phyloP scores from a whole-genome alignment of 306 rosid species.

The Gleditsia sinensis region DNA sequence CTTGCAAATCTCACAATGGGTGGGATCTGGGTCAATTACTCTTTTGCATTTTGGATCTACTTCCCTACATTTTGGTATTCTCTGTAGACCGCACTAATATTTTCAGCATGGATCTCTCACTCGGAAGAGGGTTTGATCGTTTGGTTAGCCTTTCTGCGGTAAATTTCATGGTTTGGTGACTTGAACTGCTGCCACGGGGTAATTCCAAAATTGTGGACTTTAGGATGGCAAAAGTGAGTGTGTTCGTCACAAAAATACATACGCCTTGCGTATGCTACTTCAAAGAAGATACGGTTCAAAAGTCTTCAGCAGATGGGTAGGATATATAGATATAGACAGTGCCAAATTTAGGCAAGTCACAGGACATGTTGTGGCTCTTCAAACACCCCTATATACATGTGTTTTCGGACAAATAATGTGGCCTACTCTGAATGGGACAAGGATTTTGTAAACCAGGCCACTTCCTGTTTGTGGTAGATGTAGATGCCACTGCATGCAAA shows the following conservation, averaged over 20 bases:
- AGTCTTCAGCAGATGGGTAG: neutral
- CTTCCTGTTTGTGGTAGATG: neutral
- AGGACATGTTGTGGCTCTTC: slow-evolving; percentile 1
- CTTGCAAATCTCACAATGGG: neutral
- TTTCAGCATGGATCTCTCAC: neutral
- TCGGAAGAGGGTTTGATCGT: too few relatives aligned
- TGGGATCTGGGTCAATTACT: too few relatives aligned
- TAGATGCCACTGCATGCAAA: slow-evolving; percentile 34
- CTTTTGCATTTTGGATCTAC: neutral
- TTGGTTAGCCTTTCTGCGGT: too few relatives aligned
- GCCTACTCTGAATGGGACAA: neutral
- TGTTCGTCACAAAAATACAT: neutral
- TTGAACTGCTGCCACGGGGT: neutral
- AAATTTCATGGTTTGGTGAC: slow-evolving; percentile 21
- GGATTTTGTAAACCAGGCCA: neutral
- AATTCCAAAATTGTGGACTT: neutral
- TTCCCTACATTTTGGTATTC: neutral
- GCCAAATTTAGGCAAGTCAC: neutral
- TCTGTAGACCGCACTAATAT: neutral
- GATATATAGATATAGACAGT: slow-evolving; percentile 10
- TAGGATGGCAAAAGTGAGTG: neutral
- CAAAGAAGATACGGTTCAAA: slow-evolving; percentile 6
- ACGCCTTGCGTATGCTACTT: neutral
- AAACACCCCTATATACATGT: neutral
- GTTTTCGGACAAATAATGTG: neutral